Evolutionary conservation across 2,329 filamentous ascomycete genomes (phyloP).

Genomic region (Diaporthe nobilis): DNA sequence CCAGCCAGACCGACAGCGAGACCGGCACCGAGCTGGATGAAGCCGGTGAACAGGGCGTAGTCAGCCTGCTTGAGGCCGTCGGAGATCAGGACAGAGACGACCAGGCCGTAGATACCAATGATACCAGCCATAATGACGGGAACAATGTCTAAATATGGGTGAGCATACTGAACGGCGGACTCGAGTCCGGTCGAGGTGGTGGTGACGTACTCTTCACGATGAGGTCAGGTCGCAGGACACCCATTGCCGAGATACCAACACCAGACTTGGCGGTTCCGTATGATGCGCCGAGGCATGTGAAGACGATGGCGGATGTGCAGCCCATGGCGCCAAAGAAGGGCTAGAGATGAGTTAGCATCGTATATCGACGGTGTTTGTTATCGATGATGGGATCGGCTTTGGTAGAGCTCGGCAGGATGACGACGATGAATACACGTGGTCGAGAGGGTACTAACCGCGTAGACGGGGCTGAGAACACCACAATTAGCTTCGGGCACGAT

Average conservation of each 20-base stretch:
- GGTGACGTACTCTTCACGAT: slow-evolving; percentile 94
- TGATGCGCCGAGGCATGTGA: slow-evolving; percentile 64
- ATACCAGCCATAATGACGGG: slow-evolving; percentile 99
- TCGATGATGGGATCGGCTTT: slow-evolving; percentile 43
- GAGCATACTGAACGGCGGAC: slow-evolving; percentile 41
- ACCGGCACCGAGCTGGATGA: slow-evolving; percentile 89
- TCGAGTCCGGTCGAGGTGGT: not conserved
- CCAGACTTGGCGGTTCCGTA: slow-evolving; percentile 92
- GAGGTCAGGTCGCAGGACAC: slow-evolving; percentile 96
- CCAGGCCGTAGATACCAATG: slow-evolving; percentile 97
- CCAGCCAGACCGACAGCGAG: slow-evolving; percentile 85
- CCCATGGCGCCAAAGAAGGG: slow-evolving; percentile 98
- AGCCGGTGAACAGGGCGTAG: slow-evolving; percentile 81
- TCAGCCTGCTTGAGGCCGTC: slow-evolving; percentile 81
- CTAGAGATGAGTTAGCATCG: slow-evolving; percentile 59
- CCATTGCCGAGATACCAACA: slow-evolving; percentile 98
- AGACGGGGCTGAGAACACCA: slow-evolving; percentile 82
- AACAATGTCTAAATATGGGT: slow-evolving; percentile 82
- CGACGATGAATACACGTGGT: slow-evolving; percentile 37
- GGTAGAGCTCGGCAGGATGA: slow-evolving; percentile 47
- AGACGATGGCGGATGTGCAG: slow-evolving; percentile 77
- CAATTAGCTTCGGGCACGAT: slow-evolving; percentile 61
- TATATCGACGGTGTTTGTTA: slow-evolving; percentile 37
- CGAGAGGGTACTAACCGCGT: slow-evolving; percentile 85
- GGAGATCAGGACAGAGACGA: slow-evolving; percentile 89